Evolutionary conservation across 768 basidiomycete species (phyloP), one percentile per base, ranked within the genome.

Genomic region (Hypsizygus marmoreus): DNA sequence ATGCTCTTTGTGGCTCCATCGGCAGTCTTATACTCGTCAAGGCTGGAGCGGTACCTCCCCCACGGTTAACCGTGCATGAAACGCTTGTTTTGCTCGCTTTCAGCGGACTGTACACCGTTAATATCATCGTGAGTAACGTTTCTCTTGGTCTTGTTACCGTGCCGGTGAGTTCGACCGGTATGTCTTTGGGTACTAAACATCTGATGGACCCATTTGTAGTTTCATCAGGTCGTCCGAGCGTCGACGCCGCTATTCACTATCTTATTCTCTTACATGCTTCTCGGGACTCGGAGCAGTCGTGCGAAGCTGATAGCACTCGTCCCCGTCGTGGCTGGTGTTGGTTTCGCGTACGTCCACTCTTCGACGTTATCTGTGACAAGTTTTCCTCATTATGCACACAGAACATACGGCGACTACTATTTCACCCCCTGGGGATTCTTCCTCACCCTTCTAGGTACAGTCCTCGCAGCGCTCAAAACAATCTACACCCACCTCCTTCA

Each of bases 221-320:
- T 99, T 61, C 97, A 98, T 64, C 95, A 98, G 74, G 92, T 98
- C 44, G 85, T 98, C 28, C 88, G 97, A 22, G 91, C 94, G 4
- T 81, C 89, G 14, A 88, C 95, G 0, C 95, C 97, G 0, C 77
- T 98, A 40, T 97, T 98, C 71, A 95, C 91, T 17, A 86, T 97
- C 55, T 40, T 84, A 28, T 77, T 97, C 43, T 84, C 93, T 0
- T 71, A 76, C 41, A 49, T 84, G n/a, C 61, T 98, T 28, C 78
- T 91, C 25, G 76, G 81, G 37, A 71, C 77, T 6, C 73, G 70
- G 6, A 79, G 83, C 54, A 87, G 77, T 54, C 71, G 65, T 1
- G 58, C 73, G 17, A 94, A 90, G 55, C 57, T 93, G 2, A 58
- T 86, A 19, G 80, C 90, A 1, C 79, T 98, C 29, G 51, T 90